Conservation (phyloP, 2,329 filamentous ascomycete genomes). For the Emmonsiellopsis sp. region DNA sequence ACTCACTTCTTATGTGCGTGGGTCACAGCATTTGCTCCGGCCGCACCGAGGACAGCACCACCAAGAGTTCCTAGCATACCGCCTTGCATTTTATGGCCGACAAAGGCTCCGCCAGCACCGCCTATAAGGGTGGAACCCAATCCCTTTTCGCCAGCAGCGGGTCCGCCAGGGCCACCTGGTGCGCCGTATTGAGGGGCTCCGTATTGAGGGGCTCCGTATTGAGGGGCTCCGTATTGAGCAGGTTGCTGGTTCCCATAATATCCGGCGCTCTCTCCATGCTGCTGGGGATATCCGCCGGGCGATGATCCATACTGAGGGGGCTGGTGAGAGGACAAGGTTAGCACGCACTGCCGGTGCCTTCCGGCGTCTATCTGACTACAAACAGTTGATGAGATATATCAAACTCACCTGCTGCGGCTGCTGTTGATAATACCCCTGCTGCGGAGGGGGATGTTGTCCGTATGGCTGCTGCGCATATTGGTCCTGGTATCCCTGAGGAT, state of each 20-base stretch:
- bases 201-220: slow-evolving; percentile 11
- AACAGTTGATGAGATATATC: background rate
- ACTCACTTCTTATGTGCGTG: slow-evolving; percentile 21
- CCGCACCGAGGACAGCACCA: slow-evolving; percentile 25
- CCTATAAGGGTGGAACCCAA: slow-evolving; percentile 30
- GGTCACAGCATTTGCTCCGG: slow-evolving; percentile 21
- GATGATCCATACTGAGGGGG: slow-evolving; percentile 7
- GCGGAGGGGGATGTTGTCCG: slow-evolving; percentile 7
- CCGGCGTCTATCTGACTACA: background rate
- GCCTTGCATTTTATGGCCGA: slow-evolving; percentile 28
- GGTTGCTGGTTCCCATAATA: slow-evolving; percentile 21
- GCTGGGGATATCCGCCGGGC: slow-evolving; percentile 18
- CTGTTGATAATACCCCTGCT: slow-evolving; percentile 14
- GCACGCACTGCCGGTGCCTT: background rate
- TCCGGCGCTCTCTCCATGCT: slow-evolving; percentile 21
- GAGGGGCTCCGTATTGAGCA: slow-evolving; percentile 9
- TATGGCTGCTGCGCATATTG: slow-evolving; percentile 9
- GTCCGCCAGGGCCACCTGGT: slow-evolving; percentile 8
- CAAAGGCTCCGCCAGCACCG: slow-evolving; percentile 27
- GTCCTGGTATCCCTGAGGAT: slow-evolving; percentile 10
- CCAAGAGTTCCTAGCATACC: slow-evolving; percentile 24
- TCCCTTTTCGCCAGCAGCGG: slow-evolving; percentile 25
- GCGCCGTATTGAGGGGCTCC: slow-evolving; percentile 11
- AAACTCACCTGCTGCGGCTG: slow-evolving; percentile 17
- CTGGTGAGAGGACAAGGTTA: background rate